phyloP scores from a whole-genome alignment of 2,329 filamentous ascomycete genomes.

The Paecilomyces niveus region DNA sequence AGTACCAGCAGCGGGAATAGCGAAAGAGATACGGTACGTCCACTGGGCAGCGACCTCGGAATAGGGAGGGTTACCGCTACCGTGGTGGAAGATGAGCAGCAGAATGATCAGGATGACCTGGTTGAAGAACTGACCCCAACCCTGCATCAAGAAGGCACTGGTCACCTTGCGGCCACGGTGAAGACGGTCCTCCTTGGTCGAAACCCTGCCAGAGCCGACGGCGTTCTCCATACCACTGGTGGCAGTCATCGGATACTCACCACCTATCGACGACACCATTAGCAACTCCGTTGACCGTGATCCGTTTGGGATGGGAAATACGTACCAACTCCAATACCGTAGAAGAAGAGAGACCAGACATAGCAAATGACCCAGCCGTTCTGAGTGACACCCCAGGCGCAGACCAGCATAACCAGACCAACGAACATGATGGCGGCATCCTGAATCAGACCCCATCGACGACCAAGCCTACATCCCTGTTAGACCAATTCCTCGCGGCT shows the following conservation, averaged over 20 bases:
- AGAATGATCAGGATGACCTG: conserved; percentile 82
- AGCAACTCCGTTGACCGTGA: conserved; percentile 23
- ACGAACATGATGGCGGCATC: conserved; percentile 92
- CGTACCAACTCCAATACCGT: conserved; percentile 54
- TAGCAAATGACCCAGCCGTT: conserved; percentile 98
- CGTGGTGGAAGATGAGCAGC: conserved; percentile 81
- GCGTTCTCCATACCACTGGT: conserved; percentile 92
- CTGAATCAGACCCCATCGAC: conserved; percentile 92
- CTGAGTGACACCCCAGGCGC: conserved; percentile 77
- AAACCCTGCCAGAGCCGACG: conserved; percentile 76
- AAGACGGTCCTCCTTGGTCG: conserved; percentile 84
- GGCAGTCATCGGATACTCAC: conserved; percentile 94
- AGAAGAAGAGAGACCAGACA: conserved; percentile 89
- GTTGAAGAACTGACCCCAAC: conserved; percentile 95
- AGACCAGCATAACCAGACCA: conserved; percentile 84
- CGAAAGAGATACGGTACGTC: conserved; percentile 88
- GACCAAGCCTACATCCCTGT: conserved; percentile 59
- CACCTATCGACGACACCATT: conserved; percentile 47
- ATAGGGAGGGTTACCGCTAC: conserved; percentile 70
- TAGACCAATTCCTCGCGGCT: conserved; percentile 13
- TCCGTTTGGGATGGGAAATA: conserved; percentile 2
- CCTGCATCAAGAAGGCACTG: conserved; percentile 95
- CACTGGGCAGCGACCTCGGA: conserved; percentile 71
- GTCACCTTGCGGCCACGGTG: conserved; percentile 95
- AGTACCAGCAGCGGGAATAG: conserved; percentile 81